Percentiles rank a stretch among this genome's conserved stretches.
Evolutionary conservation across 139 green algal species (phyloP).

Genomic region (Pleodorina starrii): DNA sequence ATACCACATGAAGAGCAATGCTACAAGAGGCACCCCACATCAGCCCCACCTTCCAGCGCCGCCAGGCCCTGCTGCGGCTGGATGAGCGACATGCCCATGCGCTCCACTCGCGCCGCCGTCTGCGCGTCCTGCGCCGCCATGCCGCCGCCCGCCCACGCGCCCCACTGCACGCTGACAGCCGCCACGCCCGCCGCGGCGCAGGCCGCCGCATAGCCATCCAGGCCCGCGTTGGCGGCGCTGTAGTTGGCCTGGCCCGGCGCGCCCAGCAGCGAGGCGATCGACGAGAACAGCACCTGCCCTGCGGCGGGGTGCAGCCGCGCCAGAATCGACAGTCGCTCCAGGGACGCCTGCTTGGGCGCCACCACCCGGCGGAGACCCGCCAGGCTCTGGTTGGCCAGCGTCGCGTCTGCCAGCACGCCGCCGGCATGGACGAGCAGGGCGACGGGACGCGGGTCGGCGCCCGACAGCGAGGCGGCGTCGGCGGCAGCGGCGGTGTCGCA

Average conservation of each 20-base stretch:
- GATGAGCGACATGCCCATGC: constrained; percentile 79
- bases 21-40: no score
- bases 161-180: constrained; percentile 78
- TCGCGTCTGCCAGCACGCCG: constrained; percentile 82
- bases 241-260: constrained; percentile 83
- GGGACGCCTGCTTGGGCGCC: constrained; percentile 58
- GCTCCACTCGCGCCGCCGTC: constrained; percentile 68
- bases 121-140: constrained; percentile 71
- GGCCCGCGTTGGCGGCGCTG: constrained; percentile 72
- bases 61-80: constrained; percentile 67
- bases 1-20: no score
- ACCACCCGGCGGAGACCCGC: constrained; percentile 60
- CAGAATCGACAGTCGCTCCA: background rate
- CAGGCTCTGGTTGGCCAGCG: constrained; percentile 72
- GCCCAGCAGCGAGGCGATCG: constrained; percentile 78
- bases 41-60: constrained; percentile 62
- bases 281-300: constrained; percentile 77
- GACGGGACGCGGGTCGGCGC: background rate
- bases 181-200: constrained; percentile 49
- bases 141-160: constrained; percentile 78
- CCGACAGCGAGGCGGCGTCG: background rate
- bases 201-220: constrained; percentile 63
- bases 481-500: background rate
- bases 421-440: constrained; percentile 80
- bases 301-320: constrained; percentile 21